Conservation (phyloP, 257 asterid species). For the Parsonsia alboflavescens region DNA sequence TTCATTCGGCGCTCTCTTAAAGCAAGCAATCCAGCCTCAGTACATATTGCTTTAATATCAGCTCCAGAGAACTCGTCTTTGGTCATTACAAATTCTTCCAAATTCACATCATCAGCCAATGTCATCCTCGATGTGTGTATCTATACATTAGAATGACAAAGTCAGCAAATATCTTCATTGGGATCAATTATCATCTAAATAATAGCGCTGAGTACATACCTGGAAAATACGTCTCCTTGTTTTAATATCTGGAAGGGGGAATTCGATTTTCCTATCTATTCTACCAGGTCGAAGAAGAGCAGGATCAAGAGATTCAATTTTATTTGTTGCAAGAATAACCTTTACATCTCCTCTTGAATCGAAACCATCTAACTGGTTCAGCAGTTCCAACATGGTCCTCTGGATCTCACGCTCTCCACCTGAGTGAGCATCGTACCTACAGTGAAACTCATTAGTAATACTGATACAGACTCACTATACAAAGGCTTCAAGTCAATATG, state of each 20-base stretch:
- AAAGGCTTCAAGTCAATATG: not conserved
- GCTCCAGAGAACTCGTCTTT: conserved; percentile 95
- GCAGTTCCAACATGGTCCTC: conserved; percentile 89
- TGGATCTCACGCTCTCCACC: conserved; percentile 99
- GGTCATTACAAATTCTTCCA: conserved; percentile 92
- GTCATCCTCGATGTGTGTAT: conserved; percentile 94
- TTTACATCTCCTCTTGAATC: conserved; percentile 95
- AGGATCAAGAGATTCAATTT: conserved; percentile 86
- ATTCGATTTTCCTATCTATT: conserved; percentile 83
- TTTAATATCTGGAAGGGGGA: conserved; percentile 89
- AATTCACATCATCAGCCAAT: conserved; percentile 82
- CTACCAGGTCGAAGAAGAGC: conserved; percentile 92
- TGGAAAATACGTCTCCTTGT: conserved; percentile 82
- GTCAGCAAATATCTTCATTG: not conserved
- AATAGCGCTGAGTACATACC: conserved; percentile 30
- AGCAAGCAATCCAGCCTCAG: conserved; percentile 97
- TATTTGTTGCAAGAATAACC: conserved; percentile 90
- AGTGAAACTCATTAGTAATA: not conserved
- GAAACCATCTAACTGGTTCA: conserved; percentile 89
- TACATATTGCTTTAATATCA: conserved; percentile 91
- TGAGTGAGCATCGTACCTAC: conserved; percentile 88
- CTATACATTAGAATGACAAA: conserved; percentile 26
- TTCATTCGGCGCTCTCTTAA: conserved; percentile 92
- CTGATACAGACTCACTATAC: not conserved
- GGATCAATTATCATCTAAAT: not conserved